Conservation (phyloP, 140 eudicot species). For the Erigeron philadelphicus region DNA sequence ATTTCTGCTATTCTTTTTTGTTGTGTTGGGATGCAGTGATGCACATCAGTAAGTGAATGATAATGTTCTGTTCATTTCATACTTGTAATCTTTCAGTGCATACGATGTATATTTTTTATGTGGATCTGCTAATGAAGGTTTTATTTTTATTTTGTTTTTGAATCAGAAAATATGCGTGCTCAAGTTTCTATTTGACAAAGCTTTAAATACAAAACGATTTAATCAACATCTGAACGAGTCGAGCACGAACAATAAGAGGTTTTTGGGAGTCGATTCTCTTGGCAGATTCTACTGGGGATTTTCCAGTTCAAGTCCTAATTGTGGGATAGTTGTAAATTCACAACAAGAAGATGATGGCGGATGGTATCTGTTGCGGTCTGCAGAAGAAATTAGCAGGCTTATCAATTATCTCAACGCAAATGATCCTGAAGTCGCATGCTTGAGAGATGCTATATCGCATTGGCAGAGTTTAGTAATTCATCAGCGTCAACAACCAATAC, state of each 20-base stretch:
- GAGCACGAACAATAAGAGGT: constrained; percentile 30
- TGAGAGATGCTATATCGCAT: constrained; percentile 33
- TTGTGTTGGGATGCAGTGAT: background rate
- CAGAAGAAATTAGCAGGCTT: constrained; percentile 29
- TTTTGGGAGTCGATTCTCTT: constrained; percentile 42
- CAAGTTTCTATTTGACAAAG: constrained; percentile 44
- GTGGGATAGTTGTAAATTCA: constrained; percentile 30
- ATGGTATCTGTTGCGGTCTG: constrained; percentile 40
- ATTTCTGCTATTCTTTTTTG: background rate
- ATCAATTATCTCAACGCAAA: constrained; percentile 21
- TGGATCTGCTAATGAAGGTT: constrained; percentile 7
- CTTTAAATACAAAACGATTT: constrained; percentile 30
- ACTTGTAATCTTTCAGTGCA: constrained; percentile 2
- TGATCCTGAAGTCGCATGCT: constrained; percentile 26
- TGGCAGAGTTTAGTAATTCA: constrained; percentile 27
- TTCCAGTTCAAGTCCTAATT: constrained; percentile 20
- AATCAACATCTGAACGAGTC: constrained; percentile 29
- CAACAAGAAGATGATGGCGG: constrained; percentile 6
- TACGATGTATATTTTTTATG: background rate
- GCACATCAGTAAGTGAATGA: background rate
- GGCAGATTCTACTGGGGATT: constrained; percentile 55
- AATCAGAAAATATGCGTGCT: constrained; percentile 49
- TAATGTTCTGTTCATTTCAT: background rate
- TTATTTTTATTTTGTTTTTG: constrained; percentile 11
- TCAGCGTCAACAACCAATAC: constrained; percentile 11